Evolutionary conservation across 129 eudicot genomes (phyloP), one percentile per base, ranked within the genome.

Genomic region (Lactuca saligna): DNA sequence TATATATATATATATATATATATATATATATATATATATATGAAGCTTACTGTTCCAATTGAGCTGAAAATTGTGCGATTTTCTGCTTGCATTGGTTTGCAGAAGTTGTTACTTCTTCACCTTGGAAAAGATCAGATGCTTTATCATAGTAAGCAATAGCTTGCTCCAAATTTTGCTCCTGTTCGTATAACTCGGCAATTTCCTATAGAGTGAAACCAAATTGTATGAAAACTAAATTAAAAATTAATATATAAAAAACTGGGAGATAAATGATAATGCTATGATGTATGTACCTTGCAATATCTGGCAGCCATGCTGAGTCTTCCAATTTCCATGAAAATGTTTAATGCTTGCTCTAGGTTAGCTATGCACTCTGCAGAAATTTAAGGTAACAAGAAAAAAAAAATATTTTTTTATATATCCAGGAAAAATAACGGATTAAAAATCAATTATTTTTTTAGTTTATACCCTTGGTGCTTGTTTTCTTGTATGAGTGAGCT

Each of bases 1-100:
- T 20, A 20, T 20, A 20, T 20, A 20, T 20, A 20, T 20, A 20
- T 20, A 20, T 20, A 20, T 20, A 20, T 20, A 20, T 20, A 20
- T 20, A 20, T 20, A 20, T 20, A 20, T 20, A 20, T 20, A 20
- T 20, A 20, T 6, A 46, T 42, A 42, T 2, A 1, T 46, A 46
- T 46, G 5, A 59, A 54, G 59, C 85, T 76, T 75, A 89, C 92
- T 83, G 81, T 72, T 80, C 87, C 42, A 85, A 50, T 79, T 85
- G 90, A 38, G 93, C 89, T 68, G 96, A 80, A 73, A 81, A 89
- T 44, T 86, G 86, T 7, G 92, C 93, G 48, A 89, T 70, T 82
- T 89, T 89, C 81, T 82, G 90, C 72, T 75, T 89, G 96, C 93
- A 89, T 63, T 81, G 93, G 74, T 79, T 86, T 48, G 93, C 93